Percentiles rank a stretch among this genome's conserved stretches.
phyloP scores from a whole-genome alignment of 345 rosid species.

The Combretum micranthum region DNA sequence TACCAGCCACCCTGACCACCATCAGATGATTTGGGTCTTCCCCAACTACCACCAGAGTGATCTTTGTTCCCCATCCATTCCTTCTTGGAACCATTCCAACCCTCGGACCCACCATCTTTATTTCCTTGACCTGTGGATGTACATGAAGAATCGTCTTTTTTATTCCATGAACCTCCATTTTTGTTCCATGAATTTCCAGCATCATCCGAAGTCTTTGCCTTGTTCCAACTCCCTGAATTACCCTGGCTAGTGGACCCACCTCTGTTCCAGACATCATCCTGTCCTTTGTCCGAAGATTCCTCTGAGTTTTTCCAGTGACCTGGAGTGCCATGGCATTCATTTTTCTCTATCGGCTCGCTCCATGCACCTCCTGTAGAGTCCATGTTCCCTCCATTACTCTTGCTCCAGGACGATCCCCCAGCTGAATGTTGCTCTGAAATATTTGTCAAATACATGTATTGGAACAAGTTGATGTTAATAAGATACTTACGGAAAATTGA shows the following conservation, averaged over 20 bases:
- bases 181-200: neutral
- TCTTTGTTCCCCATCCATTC: slow-evolving; percentile 3
- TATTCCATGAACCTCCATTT: slow-evolving; percentile 1
- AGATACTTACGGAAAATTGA: no score
- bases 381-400: slow-evolving; percentile 1
- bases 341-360: neutral
- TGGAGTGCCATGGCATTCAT: no score
- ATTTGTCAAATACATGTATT: neutral
- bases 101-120: slow-evolving; percentile 10
- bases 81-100: slow-evolving; percentile 21
- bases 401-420: slow-evolving; percentile 8
- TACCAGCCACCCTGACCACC: slow-evolving; percentile 2
- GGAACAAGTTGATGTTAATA: no score
- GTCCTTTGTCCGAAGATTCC: no score
- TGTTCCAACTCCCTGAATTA: slow-evolving; percentile 3
- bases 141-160: neutral
- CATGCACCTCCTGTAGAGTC: neutral
- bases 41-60: neutral
- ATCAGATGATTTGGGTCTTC: slow-evolving; percentile 8
- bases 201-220: neutral
- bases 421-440: slow-evolving; percentile 1
- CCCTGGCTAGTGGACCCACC: slow-evolving; percentile 2
- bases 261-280: neutral
- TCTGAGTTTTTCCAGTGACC: no score
- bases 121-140: slow-evolving; percentile 5